Conservation (phyloP, 1,139 yeast species). For the Torulaspora pretoriensis region DNA sequence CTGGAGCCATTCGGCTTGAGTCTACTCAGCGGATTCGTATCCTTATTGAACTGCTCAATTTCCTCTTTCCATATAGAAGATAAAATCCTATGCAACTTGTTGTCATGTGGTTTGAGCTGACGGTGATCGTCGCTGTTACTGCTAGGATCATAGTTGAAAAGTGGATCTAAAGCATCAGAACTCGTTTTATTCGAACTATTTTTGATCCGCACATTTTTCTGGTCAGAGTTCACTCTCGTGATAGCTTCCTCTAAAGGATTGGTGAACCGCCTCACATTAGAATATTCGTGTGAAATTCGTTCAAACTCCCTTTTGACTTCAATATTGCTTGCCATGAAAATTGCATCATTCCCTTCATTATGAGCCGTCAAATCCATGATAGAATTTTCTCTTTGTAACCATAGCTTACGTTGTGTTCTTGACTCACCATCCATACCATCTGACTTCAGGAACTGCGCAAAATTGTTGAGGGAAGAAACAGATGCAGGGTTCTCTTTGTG, state of each 20-base stretch:
- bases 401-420: slow-evolving; percentile 74
- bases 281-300: slow-evolving; percentile 66
- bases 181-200: slow-evolving; percentile 9
- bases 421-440: slow-evolving; percentile 47
- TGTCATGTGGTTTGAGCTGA: slow-evolving; percentile 21
- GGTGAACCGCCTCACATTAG: slow-evolving; percentile 61
- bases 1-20: slow-evolving; percentile 9
- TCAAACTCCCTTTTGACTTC: slow-evolving; percentile 74
- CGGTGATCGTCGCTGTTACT: slow-evolving; percentile 22
- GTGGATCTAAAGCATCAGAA: slow-evolving; percentile 8
- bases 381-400: slow-evolving; percentile 78
- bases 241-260: slow-evolving; percentile 68
- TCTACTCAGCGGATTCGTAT: slow-evolving; percentile 26
- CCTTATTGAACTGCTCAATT: slow-evolving; percentile 26
- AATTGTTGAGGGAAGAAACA: slow-evolving; percentile 33
- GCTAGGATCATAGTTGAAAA: slow-evolving; percentile 9
- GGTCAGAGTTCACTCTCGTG: slow-evolving; percentile 39
- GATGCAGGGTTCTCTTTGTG: slow-evolving; percentile 8
- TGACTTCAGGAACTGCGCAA: slow-evolving; percentile 38
- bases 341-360: slow-evolving; percentile 24
- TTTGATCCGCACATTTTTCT: slow-evolving; percentile 16
- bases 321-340: slow-evolving; percentile 49
- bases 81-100: slow-evolving; percentile 27
- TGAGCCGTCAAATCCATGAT: slow-evolving; percentile 51
- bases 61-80: slow-evolving; percentile 34